phyloP scores from a whole-genome alignment of 2,329 filamentous ascomycete genomes.

The Clarireedia homoeocarpa region DNA sequence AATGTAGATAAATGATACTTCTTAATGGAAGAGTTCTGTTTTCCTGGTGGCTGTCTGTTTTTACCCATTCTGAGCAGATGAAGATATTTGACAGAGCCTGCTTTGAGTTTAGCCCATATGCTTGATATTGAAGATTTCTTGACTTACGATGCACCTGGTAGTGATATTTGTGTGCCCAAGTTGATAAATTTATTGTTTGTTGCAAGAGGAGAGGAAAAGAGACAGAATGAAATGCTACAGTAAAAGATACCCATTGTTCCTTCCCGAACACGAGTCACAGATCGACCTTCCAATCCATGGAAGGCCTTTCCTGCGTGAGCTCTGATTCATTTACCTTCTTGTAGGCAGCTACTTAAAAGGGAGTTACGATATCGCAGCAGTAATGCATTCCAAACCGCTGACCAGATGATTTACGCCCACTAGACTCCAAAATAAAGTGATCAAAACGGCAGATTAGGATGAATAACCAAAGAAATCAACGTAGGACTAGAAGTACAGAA shows the following conservation, averaged over 20 bases:
- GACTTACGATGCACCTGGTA: slow-evolving; percentile 13
- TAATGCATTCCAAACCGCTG: too few species aligned
- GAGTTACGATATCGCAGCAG: too few species aligned
- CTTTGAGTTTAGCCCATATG: not conserved
- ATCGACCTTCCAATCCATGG: too few species aligned
- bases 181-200: slow-evolving; percentile 5
- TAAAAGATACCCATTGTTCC: not conserved
- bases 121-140: not conserved
- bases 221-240: not conserved
- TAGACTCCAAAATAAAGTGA: too few species aligned
- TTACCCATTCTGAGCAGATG: not conserved
- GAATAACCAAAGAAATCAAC: too few species aligned
- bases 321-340: too few species aligned
- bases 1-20: slow-evolving; percentile 3
- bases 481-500: not conserved
- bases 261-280: not conserved
- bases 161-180: slow-evolving; percentile 14
- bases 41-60: not conserved
- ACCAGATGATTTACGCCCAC: too few species aligned
- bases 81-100: slow-evolving; percentile 3
- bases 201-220: not conserved
- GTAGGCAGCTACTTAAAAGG: too few species aligned
- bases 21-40: slow-evolving; percentile 1
- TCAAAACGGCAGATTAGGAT: too few species aligned
- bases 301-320: too few species aligned